phyloP scores from a whole-genome alignment of 805 yeast species.

The Schwanniomyces polymorphus region DNA sequence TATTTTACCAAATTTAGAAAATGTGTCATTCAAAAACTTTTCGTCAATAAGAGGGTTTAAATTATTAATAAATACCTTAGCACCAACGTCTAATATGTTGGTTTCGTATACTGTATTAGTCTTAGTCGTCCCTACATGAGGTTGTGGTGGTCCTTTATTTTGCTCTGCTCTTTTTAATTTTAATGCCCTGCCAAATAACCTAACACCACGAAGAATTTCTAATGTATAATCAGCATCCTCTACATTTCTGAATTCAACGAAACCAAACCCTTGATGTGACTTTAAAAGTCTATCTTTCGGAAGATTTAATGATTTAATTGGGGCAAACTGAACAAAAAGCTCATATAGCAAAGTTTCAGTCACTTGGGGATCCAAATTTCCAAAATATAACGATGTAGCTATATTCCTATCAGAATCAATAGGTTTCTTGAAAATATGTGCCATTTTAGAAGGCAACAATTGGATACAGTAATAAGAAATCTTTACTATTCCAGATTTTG shows the following conservation, averaged over 20 bases:
- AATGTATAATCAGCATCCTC: slow-evolving; percentile 72
- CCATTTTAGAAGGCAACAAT: slow-evolving; percentile 13
- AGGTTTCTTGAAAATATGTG: slow-evolving; percentile 31
- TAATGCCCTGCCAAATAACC: slow-evolving; percentile 60
- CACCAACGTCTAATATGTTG: slow-evolving; percentile 46
- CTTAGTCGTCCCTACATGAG: slow-evolving; percentile 11
- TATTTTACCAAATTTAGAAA: slow-evolving; percentile 68
- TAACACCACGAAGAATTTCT: slow-evolving; percentile 57
- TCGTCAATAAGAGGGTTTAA: slow-evolving; percentile 68
- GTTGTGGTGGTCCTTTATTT: slow-evolving; percentile 9
- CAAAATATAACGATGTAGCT: slow-evolving; percentile 71
- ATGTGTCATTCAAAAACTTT: slow-evolving; percentile 52
- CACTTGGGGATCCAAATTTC: slow-evolving; percentile 77
- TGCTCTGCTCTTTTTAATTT: slow-evolving; percentile 55
- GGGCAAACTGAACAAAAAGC: slow-evolving; percentile 81
- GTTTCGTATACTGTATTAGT: slow-evolving; percentile 9
- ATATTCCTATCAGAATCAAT: slow-evolving; percentile 53
- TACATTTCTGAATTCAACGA: slow-evolving; percentile 63
- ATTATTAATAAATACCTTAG: slow-evolving; percentile 55
- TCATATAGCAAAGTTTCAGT: slow-evolving; percentile 76
- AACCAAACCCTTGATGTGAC: slow-evolving; percentile 84
- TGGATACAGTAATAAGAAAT: neutral
- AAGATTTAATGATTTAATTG: slow-evolving; percentile 64
- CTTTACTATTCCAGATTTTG: neutral
- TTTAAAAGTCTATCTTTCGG: slow-evolving; percentile 77